These are phyloP conservation scores for Phytophthora lateralis DNA, from an alignment of 352 stramenopile genomes.

Conservation along the genomic window DNA sequence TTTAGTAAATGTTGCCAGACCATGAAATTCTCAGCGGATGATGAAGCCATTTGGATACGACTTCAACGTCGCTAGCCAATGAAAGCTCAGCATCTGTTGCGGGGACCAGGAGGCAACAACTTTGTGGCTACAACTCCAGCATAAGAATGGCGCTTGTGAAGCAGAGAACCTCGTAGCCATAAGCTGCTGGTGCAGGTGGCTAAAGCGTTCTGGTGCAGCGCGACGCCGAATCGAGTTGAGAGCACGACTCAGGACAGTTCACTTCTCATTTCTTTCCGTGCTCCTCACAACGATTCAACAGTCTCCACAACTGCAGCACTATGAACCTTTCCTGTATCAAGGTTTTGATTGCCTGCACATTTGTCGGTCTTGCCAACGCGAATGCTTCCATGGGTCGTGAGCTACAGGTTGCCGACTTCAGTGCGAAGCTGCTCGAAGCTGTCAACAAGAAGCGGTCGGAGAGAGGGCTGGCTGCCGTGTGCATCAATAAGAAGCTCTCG, in stretches of 20 bases:
- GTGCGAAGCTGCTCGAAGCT: neutral
- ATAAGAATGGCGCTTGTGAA: too few species aligned
- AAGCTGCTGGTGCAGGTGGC: neutral
- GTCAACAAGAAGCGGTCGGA: neutral
- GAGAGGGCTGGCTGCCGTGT: neutral
- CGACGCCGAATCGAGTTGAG: neutral
- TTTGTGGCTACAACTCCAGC: too few species aligned
- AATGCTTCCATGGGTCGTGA: neutral
- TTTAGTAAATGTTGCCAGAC: too few species aligned
- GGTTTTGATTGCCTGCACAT: neutral
- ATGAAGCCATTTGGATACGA: slow-evolving; percentile 1
- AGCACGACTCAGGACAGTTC: neutral
- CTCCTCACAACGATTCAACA: neutral
- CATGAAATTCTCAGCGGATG: too few species aligned
- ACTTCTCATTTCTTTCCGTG: neutral
- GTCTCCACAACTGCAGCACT: neutral
- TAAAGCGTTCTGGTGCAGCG: neutral
- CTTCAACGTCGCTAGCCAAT: slow-evolving; percentile 23
- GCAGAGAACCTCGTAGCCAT: neutral
- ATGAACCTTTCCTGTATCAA: neutral
- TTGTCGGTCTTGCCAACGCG: neutral
- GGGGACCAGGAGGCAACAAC: too few species aligned
- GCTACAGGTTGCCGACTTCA: neutral
- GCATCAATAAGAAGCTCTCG: neutral
- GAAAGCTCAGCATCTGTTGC: neutral